Percentiles rank a stretch among this genome's conserved stretches.
phyloP scores from a whole-genome alignment of 2,329 filamentous ascomycete genomes.

The Arthrocladium fulminans region DNA sequence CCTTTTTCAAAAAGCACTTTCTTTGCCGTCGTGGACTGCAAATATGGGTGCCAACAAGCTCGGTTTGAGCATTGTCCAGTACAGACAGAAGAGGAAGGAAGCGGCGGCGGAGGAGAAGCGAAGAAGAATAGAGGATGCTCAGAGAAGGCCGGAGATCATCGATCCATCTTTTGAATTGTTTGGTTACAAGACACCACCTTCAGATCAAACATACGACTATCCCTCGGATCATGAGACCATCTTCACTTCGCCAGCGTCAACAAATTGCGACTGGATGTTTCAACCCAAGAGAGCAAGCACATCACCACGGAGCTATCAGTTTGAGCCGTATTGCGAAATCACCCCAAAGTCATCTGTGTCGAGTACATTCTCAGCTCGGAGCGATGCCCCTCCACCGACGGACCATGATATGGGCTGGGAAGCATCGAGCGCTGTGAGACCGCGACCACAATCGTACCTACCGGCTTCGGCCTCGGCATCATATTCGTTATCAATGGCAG shows the following conservation, averaged over 20 bases:
- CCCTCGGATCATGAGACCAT: neutral
- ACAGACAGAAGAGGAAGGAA: slow-evolving; percentile 6
- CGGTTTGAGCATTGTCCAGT: neutral
- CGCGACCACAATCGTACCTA: slow-evolving; percentile 4
- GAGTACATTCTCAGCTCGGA: slow-evolving; percentile 4
- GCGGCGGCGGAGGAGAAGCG: slow-evolving; percentile 3
- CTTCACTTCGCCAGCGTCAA: neutral
- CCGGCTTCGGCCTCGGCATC: slow-evolving; percentile 4
- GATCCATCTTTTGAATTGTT: slow-evolving; percentile 6
- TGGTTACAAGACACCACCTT: neutral
- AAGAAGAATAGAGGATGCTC: neutral
- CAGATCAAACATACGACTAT: neutral
- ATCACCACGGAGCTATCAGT: neutral
- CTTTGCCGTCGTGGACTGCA: neutral
- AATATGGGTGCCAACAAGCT: slow-evolving; percentile 1
- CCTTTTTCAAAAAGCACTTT: too few species aligned
- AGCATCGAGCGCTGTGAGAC: neutral
- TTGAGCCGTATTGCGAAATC: slow-evolving; percentile 5
- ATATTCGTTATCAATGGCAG: slow-evolving; percentile 1
- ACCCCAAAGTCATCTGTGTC: slow-evolving; percentile 7
- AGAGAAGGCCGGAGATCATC: slow-evolving; percentile 4
- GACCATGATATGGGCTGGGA: slow-evolving; percentile 1
- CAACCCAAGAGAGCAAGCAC: slow-evolving; percentile 1
- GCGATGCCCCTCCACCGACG: neutral
- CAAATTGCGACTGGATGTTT: slow-evolving; percentile 7